Evolutionary conservation across 1,284 basidiomycete genomes (phyloP).

Genomic region (Rhodotorula sp.): DNA sequence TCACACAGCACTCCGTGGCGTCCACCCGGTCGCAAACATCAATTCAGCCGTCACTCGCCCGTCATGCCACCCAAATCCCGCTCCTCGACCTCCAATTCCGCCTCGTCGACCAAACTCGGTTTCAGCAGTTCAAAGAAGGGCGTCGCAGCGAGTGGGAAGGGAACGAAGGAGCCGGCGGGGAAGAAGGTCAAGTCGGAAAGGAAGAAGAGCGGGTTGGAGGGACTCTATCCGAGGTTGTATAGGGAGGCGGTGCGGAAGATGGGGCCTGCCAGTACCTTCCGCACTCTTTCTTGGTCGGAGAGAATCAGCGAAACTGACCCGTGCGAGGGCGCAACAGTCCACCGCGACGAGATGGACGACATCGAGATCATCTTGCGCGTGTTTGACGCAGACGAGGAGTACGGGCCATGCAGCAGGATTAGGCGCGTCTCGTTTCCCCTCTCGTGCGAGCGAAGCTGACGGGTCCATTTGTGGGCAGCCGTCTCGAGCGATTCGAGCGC

Average conservation of each 20-base stretch:
- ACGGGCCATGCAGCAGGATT: conserved; percentile 29
- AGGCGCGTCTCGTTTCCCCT: conserved; percentile 4
- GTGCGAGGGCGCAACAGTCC: conserved; percentile 10
- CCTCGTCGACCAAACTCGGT: conserved; percentile 6
- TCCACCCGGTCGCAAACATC: no score
- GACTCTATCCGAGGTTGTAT: conserved; percentile 20
- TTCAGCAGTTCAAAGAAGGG: conserved; percentile 13
- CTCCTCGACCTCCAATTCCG: neutral
- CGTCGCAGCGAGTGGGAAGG: neutral
- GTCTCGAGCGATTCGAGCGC: conserved; percentile 74
- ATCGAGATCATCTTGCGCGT: conserved; percentile 36
- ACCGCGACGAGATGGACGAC: conserved; percentile 22
- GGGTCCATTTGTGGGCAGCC: neutral
- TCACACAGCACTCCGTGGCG: neutral
- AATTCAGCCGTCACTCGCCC: neutral
- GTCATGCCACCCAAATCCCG: conserved; percentile 6
- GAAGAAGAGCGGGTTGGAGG: conserved; percentile 1
- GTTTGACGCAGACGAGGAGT: conserved; percentile 48
- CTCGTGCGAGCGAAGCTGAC: neutral
- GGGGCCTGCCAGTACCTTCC: conserved; percentile 63
- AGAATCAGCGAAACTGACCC: conserved; percentile 2
- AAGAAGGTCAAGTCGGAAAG: neutral
- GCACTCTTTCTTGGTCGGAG: neutral
- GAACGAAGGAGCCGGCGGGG: neutral
- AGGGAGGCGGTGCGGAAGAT: conserved; percentile 58